These are phyloP conservation scores for Mrakia blollopis DNA, from an alignment of 768 basidiomycete genomes.

Conservation along the genomic window DNA sequence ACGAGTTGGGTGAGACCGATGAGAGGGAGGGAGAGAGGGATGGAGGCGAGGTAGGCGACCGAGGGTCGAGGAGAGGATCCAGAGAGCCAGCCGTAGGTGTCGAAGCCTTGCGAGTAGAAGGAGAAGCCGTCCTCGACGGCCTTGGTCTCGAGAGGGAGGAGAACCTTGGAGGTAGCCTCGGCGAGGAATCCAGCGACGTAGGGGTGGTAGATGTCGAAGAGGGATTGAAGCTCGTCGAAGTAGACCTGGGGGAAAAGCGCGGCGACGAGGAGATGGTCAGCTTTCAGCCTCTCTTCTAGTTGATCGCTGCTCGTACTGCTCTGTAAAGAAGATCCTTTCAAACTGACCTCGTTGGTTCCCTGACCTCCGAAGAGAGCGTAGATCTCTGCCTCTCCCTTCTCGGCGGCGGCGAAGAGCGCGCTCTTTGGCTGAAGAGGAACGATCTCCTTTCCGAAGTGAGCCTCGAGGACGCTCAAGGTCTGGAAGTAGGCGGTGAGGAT, in stretches of 20 bases:
- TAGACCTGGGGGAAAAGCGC: slow-evolving; percentile 54
- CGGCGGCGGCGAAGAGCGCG: slow-evolving; percentile 59
- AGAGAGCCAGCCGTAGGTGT: slow-evolving; percentile 77
- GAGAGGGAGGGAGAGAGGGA: slow-evolving; percentile 89
- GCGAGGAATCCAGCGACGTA: slow-evolving; percentile 71
- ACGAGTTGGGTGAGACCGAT: slow-evolving; percentile 94
- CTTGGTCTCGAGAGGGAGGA: slow-evolving; percentile 63
- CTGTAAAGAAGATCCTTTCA: neutral
- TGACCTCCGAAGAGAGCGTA: slow-evolving; percentile 97
- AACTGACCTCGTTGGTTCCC: slow-evolving; percentile 75
- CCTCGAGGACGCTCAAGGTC: slow-evolving; percentile 66
- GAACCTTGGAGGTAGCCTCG: slow-evolving; percentile 59
- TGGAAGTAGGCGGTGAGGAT: slow-evolving; percentile 74
- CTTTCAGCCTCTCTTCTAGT: neutral
- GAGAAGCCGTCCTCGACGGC: slow-evolving; percentile 53
- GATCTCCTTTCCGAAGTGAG: slow-evolving; percentile 49
- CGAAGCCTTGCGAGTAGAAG: slow-evolving; percentile 70
- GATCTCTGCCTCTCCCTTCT: slow-evolving; percentile 49
- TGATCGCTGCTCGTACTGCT: neutral
- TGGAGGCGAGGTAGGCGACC: slow-evolving; percentile 78
- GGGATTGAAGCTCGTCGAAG: slow-evolving; percentile 85
- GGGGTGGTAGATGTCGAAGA: slow-evolving; percentile 86
- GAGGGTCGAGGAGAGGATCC: slow-evolving; percentile 67
- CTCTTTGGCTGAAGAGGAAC: slow-evolving; percentile 61
- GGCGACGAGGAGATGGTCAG: neutral